Conservation (phyloP, 306 rosid genomes). For the Vigna radiata region DNA sequence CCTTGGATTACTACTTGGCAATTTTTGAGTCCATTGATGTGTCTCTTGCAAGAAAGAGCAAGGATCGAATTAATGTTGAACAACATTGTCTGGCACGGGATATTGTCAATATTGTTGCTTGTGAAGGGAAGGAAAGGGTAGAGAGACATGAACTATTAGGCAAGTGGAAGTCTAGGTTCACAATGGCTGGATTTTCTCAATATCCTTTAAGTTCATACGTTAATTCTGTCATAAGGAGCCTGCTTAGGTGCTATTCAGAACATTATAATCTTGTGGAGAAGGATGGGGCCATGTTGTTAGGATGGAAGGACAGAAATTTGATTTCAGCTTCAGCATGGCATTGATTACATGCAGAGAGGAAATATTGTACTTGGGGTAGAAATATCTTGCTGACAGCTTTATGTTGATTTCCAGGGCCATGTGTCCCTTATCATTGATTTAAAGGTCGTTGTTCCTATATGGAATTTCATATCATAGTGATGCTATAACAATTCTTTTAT, state of each 20-base stretch:
- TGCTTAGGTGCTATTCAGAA: constrained; percentile 71
- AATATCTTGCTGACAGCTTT: constrained; percentile 15
- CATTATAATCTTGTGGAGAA: constrained; percentile 75
- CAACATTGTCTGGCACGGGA: constrained; percentile 87
- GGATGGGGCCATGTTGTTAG: constrained; percentile 81
- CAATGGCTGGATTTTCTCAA: constrained; percentile 85
- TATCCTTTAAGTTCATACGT: constrained; percentile 77
- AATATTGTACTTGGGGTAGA: constrained; percentile 32
- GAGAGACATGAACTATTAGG: constrained; percentile 87
- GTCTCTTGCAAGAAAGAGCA: constrained; percentile 62
- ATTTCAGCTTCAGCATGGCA: constrained; percentile 91
- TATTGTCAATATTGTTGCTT: constrained; percentile 76
- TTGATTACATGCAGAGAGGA: constrained; percentile 41
- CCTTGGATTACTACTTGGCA: constrained; percentile 77
- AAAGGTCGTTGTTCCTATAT: background rate
- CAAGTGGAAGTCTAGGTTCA: constrained; percentile 86
- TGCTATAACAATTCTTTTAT: constrained; percentile 31
- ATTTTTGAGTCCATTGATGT: constrained; percentile 82
- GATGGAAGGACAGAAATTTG: constrained; percentile 82
- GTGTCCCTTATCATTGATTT: constrained; percentile 3
- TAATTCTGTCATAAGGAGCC: constrained; percentile 65
- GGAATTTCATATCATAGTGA: constrained; percentile 1
- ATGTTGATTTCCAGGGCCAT: constrained; percentile 10
- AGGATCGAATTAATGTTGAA: constrained; percentile 76
- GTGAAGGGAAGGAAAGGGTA: constrained; percentile 81